Base-by-base conservation (phyloP, 768 basidiomycete species). In the Solioccasus polychromus region DNA sequence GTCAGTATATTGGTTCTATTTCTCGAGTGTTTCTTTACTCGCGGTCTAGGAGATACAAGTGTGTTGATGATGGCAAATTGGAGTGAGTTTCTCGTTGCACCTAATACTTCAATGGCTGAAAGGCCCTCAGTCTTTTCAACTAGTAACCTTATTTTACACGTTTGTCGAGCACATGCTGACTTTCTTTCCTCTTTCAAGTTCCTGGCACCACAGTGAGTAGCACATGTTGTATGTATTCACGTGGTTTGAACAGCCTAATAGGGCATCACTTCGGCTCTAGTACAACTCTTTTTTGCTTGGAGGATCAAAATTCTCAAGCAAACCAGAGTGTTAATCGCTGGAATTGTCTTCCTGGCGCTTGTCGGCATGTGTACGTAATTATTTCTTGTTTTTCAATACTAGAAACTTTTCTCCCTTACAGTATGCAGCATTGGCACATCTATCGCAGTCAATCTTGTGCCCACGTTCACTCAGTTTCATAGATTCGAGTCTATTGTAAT, bases 351-450 rank as follows among this genome's bases (percentile, higher is more conserved):
- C 20, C 39, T 59, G 29, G 58, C 53, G n/a, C 17, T 53, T 25
- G 39, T 25, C 39, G 63, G 56, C 24, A 49, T 58, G 39, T 14
- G 56, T 61, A 34, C 38, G 58, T 39, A 24, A 22, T 26, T 3
- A 2, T 14, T 55, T n/a, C 19, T 23, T 19, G 23, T 40, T 19
- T 19, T 12, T 14, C n/a, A 6, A 20, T 9, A 30, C 39, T 34
- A 37, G 38, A 45, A 28, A 24, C 38, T 22, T 50, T 57, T 34
- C 12, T 11, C 15, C 24, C 9, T 5, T 8, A 53, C 45, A 68
- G 66, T 61, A 10, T 56, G 39, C 30, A 61, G 59, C n/a, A 55
- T 71, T 24, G 69, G 62, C 17, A 58, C 59, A 22, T 44, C 67
- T 1, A 48, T 68, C 19, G 67, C 61, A 32, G 51, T 64, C 34